A percentile compares a stretch with the other conserved stretches of the same genome.
Evolutionary conservation across 2,329 filamentous ascomycete species (phyloP).

Genomic region (Rosellinia necatrix): DNA sequence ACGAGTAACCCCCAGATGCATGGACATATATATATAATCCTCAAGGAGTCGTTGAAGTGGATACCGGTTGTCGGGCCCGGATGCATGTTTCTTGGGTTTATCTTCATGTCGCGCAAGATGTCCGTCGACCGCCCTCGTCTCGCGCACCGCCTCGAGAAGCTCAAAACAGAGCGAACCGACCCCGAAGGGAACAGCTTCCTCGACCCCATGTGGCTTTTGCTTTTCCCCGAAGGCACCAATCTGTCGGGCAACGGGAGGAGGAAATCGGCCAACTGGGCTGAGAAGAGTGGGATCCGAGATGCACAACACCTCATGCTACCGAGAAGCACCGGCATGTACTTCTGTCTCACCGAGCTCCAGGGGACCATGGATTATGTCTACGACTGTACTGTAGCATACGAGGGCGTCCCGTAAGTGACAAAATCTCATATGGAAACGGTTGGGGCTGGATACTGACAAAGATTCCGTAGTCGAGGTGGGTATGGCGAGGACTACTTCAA

Average conservation of each 20-base stretch:
- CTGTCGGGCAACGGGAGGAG: conserved; percentile 70
- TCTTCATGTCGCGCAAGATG: conserved; percentile 92
- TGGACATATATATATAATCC: conserved; percentile 85
- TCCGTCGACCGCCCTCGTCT: conserved; percentile 76
- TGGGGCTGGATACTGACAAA: neutral
- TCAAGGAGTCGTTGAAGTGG: conserved; percentile 84
- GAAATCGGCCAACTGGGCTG: conserved; percentile 75
- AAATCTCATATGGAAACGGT: neutral
- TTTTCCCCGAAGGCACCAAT: conserved; percentile 90
- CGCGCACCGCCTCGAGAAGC: conserved; percentile 71
- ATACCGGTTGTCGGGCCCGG: conserved; percentile 80
- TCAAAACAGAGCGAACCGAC: conserved; percentile 62
- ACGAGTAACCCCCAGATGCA: conserved; percentile 76
- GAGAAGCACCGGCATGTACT: conserved; percentile 78
- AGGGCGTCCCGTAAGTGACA: conserved; percentile 80
- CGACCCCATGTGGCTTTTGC: conserved; percentile 86
- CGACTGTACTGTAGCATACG: conserved; percentile 94
- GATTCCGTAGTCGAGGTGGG: conserved; percentile 64
- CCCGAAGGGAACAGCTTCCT: conserved; percentile 60
- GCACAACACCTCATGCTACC: conserved; percentile 76
- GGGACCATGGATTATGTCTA: conserved; percentile 81
- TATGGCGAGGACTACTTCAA: conserved; percentile 94
- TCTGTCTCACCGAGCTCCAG: conserved; percentile 76
- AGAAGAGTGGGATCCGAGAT: conserved; percentile 74
- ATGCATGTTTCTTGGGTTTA: conserved; percentile 87